Base-by-base conservation (phyloP, 2,329 filamentous ascomycete species). In the Ophiobolus disseminans region DNA sequence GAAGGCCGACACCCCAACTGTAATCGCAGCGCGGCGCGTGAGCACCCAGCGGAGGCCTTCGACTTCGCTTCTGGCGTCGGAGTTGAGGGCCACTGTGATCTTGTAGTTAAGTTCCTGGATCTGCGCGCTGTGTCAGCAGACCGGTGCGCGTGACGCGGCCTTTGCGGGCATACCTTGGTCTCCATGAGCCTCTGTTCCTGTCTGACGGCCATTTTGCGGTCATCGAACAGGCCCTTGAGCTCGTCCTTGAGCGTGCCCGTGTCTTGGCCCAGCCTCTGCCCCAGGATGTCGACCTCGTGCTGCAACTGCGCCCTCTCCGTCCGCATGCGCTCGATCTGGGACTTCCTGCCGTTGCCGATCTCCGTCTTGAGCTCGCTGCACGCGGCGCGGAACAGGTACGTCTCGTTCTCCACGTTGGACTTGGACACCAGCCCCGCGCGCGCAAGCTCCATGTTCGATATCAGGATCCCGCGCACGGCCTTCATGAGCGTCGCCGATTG, bases 91-190 rank as follows among this genome's bases (percentile, higher is more conserved):
- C 23, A 96, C 91, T 17, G 90, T 95, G 72, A 99, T 97, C 72
- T 96, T 94, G 76, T 97, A 96, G 75, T 93, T 96, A 60, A 97
- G 82, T 76, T 96, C 89, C 79, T 97, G 92, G 55, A 96, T 92
- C 81, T 90, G 64, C n/a, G 30, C 19, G 17, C 9, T 20, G 4
- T 10, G 41, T 69, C 50, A 66, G 58, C 17, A 35, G 9, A 3
- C 23, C 23, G 11, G 11, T n/a, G n/a, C n/a, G n/a, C n/a, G n/a
- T n/a, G n/a, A n/a, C n/a, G n/a, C n/a, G n/a, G n/a, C n/a, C n/a
- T n/a, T n/a, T n/a, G n/a, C n/a, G n/a, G n/a, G n/a, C 45, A 16
- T 76, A 91, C 87, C 62, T 87, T 87, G 40, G 88, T 89, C 68
- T 97, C 93, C 66, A 90, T 88, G 5, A 82, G 81, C 68, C 91